These are phyloP conservation scores for Blastomyces gilchristii DNA, from an alignment of 2,329 filamentous ascomycete species.

Conservation along the genomic window DNA sequence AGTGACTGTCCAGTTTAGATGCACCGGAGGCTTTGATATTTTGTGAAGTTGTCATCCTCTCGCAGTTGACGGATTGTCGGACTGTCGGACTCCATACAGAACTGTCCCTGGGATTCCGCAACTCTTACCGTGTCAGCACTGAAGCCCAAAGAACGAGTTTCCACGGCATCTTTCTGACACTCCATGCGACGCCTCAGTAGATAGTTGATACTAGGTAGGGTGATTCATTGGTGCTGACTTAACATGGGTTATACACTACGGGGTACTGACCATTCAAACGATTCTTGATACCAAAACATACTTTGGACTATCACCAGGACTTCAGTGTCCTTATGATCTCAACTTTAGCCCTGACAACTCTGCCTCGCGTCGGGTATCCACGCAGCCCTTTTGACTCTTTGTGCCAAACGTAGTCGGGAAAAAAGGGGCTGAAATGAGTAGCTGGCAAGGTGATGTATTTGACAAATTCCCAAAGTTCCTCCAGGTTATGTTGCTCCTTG, in stretches of 20 bases:
- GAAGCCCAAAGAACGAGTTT: neutral
- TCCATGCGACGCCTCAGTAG: neutral
- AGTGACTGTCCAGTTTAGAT: neutral
- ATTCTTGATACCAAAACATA: neutral
- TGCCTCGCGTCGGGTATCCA: slow-evolving; percentile 11
- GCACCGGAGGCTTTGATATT: neutral
- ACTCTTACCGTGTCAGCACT: neutral
- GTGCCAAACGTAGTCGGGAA: neutral
- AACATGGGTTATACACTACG: neutral
- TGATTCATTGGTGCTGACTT: neutral
- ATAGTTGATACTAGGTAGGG: too few relatives aligned
- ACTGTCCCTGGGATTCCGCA: neutral
- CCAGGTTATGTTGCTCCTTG: neutral
- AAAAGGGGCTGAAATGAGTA: neutral
- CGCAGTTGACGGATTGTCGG: neutral
- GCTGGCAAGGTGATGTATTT: neutral
- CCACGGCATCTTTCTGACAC: neutral
- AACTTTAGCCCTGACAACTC: slow-evolving; percentile 5
- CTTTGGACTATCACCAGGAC: neutral
- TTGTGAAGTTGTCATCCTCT: neutral
- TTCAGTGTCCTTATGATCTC: neutral
- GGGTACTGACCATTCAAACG: neutral
- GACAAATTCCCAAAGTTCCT: neutral
- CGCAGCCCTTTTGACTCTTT: slow-evolving; percentile 5
- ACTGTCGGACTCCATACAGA: slow-evolving; percentile 2